These are phyloP conservation scores for Trichoderma aggressivum DNA, from an alignment of 2,329 filamentous ascomycete genomes.

Conservation along the genomic window DNA sequence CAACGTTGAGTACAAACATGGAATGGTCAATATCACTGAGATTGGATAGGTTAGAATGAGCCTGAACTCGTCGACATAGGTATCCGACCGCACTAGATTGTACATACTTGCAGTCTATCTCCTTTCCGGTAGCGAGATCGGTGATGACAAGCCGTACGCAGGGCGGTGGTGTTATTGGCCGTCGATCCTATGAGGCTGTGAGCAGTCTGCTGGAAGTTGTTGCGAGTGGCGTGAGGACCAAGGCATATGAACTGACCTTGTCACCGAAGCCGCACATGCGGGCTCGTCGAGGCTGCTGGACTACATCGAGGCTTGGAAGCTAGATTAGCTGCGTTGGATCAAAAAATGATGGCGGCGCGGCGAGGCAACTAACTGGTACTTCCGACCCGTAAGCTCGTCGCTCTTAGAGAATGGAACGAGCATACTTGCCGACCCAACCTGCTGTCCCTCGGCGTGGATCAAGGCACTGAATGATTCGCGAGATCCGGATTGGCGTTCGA, in stretches of 20 bases:
- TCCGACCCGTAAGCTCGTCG: slow-evolving; percentile 34
- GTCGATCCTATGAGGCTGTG: slow-evolving; percentile 64
- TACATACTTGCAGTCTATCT: slow-evolving; percentile 77
- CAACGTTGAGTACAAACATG: slow-evolving; percentile 59
- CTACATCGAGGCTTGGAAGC: slow-evolving; percentile 62
- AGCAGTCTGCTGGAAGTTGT: background rate
- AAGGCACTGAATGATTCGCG: background rate
- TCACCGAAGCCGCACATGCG: slow-evolving; percentile 99
- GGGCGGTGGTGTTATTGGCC: slow-evolving; percentile 92
- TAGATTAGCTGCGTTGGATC: slow-evolving; percentile 21
- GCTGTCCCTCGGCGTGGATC: background rate
- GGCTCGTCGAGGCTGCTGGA: slow-evolving; percentile 87
- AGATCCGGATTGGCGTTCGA: background rate
- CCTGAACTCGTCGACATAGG: background rate
- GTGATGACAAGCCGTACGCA: slow-evolving; percentile 81
- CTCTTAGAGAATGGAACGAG: slow-evolving; percentile 33
- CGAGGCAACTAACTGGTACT: slow-evolving; percentile 32
- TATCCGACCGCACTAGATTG: background rate
- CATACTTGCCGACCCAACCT: slow-evolving; percentile 20
- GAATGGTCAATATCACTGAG: slow-evolving; percentile 37
- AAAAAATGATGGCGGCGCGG: background rate
- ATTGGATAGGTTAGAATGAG: background rate
- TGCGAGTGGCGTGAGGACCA: background rate
- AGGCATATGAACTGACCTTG: slow-evolving; percentile 66
- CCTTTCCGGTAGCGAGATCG: slow-evolving; percentile 70